These are phyloP conservation scores for Colletotrichum kahawae DNA, from an alignment of 2,329 filamentous ascomycete genomes.

Conservation along the genomic window DNA sequence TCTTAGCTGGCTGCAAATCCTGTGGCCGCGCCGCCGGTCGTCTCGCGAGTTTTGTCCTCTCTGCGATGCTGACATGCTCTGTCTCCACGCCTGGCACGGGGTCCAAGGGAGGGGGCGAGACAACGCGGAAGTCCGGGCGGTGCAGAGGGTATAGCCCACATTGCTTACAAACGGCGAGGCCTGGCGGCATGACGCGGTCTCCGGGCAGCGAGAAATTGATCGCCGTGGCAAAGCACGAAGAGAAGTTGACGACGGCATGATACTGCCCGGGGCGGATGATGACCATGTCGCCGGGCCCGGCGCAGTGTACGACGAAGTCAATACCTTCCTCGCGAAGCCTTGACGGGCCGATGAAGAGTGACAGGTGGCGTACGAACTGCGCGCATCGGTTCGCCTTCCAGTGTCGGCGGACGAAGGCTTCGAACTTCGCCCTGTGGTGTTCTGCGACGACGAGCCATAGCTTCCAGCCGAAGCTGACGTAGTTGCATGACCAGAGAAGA, in stretches of 20 bases:
- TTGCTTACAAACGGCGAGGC: not conserved
- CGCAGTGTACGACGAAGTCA: not conserved
- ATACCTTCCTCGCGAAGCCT: slow-evolving; percentile 2
- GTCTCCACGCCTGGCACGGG: not conserved
- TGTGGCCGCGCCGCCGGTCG: not conserved
- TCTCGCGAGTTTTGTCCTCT: not conserved
- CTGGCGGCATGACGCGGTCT: not conserved
- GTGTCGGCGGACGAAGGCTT: not conserved
- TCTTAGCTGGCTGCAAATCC: not conserved
- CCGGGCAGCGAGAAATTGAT: slow-evolving; percentile 12
- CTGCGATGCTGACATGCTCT: not conserved
- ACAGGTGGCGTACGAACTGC: slow-evolving; percentile 5
- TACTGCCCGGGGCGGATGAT: not conserved
- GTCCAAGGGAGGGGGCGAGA: not conserved
- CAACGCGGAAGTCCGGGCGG: not conserved
- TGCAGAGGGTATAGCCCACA: not conserved
- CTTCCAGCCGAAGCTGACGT: not conserved
- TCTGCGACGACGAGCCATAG: not conserved
- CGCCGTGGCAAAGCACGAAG: not conserved
- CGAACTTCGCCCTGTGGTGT: not conserved
- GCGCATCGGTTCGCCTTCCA: not conserved
- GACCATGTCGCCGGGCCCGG: slow-evolving; percentile 7
- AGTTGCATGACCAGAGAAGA: not conserved
- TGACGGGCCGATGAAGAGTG: not conserved
- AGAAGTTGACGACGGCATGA: slow-evolving; percentile 5